phyloP scores from a whole-genome alignment of 2,329 filamentous ascomycete genomes.

The Cryphonectria naterciae region DNA sequence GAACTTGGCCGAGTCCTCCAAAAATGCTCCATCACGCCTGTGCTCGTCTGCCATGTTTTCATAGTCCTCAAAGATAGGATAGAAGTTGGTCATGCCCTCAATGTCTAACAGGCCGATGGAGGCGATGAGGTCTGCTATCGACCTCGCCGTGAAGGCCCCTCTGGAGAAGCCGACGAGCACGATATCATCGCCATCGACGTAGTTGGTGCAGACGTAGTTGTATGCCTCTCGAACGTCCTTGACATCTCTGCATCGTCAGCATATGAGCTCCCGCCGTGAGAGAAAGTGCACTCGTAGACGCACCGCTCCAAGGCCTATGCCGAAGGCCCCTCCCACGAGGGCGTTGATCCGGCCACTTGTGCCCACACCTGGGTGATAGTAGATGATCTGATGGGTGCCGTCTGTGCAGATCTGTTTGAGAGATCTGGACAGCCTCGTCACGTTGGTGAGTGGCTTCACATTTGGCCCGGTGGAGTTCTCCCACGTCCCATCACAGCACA shows the following conservation, averaged over 20 bases:
- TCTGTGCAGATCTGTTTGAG: conserved; percentile 34
- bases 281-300: not conserved
- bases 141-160: conserved; percentile 46
- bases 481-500: conserved; percentile 43
- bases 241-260: conserved; percentile 4
- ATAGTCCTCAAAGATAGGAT: conserved; percentile 46
- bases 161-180: conserved; percentile 45
- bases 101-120: conserved; percentile 47
- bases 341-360: conserved; percentile 37
- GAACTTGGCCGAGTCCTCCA: conserved; percentile 29
- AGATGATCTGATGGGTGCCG: conserved; percentile 38
- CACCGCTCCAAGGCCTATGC: conserved; percentile 38
- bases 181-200: conserved; percentile 42
- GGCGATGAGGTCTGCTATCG: conserved; percentile 44
- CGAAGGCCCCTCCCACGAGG: conserved; percentile 39
- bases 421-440: conserved; percentile 37
- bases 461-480: conserved; percentile 37
- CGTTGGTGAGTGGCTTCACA: conserved; percentile 37
- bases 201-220: conserved; percentile 45
- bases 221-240: conserved; percentile 43
- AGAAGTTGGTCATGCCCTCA: conserved; percentile 47
- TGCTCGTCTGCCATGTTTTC: conserved; percentile 37
- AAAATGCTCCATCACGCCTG: conserved; percentile 32
- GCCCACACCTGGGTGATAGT: conserved; percentile 40
- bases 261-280: not conserved